Evolutionary conservation across 768 basidiomycete genomes (phyloP).

Genomic region (Russula compacta): DNA sequence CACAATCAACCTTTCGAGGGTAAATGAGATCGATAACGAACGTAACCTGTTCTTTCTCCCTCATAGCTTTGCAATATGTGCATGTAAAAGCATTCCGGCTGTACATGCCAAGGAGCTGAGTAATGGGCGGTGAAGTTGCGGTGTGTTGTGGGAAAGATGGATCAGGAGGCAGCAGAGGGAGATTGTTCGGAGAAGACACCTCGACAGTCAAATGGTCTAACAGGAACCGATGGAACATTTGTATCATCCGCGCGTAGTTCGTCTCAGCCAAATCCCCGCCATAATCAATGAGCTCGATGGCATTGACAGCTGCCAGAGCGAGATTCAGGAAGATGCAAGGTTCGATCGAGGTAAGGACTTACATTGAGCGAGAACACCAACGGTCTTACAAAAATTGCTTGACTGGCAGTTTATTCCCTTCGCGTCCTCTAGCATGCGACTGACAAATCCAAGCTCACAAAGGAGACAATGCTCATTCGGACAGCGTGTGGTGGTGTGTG

Average conservation of each 20-base stretch:
- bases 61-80: conserved; percentile 56
- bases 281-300: conserved; percentile 85
- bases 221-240: conserved; percentile 90
- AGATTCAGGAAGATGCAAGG: conserved; percentile 16
- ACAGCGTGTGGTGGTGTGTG: conserved; percentile 86
- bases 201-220: conserved; percentile 76
- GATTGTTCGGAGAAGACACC: conserved; percentile 54
- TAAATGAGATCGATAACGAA: conserved; percentile 84
- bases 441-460: conserved; percentile 91
- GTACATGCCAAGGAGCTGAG: conserved; percentile 77
- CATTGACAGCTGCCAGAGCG: conserved; percentile 46
- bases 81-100: conserved; percentile 72
- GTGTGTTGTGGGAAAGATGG: conserved; percentile 21
- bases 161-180: conserved; percentile 34
- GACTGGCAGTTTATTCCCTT: conserved; percentile 91
- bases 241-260: conserved; percentile 84
- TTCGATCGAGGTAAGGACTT: conserved; percentile 9
- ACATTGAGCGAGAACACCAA: conserved; percentile 86
- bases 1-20: conserved; percentile 59
- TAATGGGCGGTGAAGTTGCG: conserved; percentile 52
- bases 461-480: conserved; percentile 85
- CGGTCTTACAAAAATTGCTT: conserved; percentile 93
- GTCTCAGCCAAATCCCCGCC: conserved; percentile 64
- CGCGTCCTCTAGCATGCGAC: conserved; percentile 94
- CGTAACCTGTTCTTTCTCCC: conserved; percentile 68